Percentiles rank a stretch among this genome's conserved stretches.
Evolutionary conservation across 306 rosid species (phyloP).

Genomic region (Mimosa pudica): DNA sequence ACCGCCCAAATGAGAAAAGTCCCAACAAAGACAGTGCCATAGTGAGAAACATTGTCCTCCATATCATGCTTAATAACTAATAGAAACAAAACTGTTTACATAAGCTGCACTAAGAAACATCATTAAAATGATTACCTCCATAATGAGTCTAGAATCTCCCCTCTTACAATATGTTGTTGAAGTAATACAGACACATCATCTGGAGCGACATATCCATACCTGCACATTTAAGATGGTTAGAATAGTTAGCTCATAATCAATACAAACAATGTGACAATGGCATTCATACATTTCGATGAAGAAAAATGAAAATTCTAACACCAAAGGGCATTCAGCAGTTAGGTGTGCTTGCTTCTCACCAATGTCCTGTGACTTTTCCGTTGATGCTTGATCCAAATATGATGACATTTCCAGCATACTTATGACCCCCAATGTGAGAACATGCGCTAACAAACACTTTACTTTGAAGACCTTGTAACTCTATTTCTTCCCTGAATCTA

Average conservation of each 20-base stretch:
- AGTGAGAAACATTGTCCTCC: neutral
- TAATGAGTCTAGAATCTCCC: constrained; percentile 2
- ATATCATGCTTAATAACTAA: neutral
- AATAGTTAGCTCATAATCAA: constrained; percentile 12
- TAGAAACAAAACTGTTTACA: neutral
- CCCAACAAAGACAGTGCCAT: neutral
- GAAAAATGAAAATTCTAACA: neutral
- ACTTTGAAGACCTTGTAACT: neutral
- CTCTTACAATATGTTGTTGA: neutral
- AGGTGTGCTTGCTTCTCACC: neutral
- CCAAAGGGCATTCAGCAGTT: neutral
- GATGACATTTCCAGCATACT: constrained; percentile 9
- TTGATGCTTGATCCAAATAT: constrained; percentile 6
- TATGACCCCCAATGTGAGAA: neutral
- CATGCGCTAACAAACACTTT: constrained; percentile 12
- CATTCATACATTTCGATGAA: neutral
- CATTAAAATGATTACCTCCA: neutral
- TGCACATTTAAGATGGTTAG: neutral
- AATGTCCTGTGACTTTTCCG: neutral
- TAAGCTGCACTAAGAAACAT: neutral
- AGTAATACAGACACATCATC: constrained; percentile 12
- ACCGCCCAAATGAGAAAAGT: neutral
- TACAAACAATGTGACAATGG: constrained; percentile 19
- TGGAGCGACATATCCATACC: constrained; percentile 10
- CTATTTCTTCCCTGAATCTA: constrained; percentile 6